Evolutionary conservation across 768 basidiomycete species (phyloP).

Genomic region (Pleurotus eryngii): DNA sequence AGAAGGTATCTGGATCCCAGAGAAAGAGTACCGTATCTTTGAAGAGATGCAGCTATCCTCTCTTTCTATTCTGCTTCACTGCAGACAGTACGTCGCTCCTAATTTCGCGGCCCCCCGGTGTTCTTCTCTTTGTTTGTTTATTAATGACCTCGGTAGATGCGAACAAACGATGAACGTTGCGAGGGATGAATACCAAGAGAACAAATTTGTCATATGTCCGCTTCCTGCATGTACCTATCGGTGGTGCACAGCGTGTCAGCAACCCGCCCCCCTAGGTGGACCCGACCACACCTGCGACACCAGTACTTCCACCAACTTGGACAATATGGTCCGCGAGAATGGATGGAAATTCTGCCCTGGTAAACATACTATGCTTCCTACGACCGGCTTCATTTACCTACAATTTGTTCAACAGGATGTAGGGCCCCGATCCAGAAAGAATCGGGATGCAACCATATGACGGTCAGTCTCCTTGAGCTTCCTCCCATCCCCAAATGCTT

Average conservation of each 20-base stretch:
- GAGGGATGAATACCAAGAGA: slow-evolving; percentile 34
- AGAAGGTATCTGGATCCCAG: slow-evolving; percentile 23
- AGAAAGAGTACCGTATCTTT: slow-evolving; percentile 35
- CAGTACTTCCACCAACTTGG: slow-evolving; percentile 40
- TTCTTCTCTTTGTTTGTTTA: background rate
- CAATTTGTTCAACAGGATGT: slow-evolving; percentile 30
- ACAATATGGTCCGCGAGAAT: slow-evolving; percentile 37
- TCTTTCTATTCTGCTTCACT: slow-evolving; percentile 42
- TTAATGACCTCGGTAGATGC: slow-evolving; percentile 29
- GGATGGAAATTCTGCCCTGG: slow-evolving; percentile 59
- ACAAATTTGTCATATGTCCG: slow-evolving; percentile 38
- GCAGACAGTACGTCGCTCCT: slow-evolving; percentile 32
- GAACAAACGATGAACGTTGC: slow-evolving; percentile 38
- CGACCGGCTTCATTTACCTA: background rate
- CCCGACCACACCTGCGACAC: slow-evolving; percentile 44
- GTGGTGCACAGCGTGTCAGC: slow-evolving; percentile 52
- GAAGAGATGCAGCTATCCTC: slow-evolving; percentile 42
- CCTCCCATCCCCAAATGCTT: background rate
- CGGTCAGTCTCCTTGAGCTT: slow-evolving; percentile 31
- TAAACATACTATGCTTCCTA: slow-evolving; percentile 9
- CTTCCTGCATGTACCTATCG: slow-evolving; percentile 34
- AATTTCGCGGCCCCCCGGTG: slow-evolving; percentile 11
- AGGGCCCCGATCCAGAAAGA: slow-evolving; percentile 47
- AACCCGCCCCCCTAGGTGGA: slow-evolving; percentile 24
- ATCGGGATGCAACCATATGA: slow-evolving; percentile 58